Evolutionary conservation across 768 basidiomycete species (phyloP).

Genomic region (Rhizopogon vesiculosus): DNA sequence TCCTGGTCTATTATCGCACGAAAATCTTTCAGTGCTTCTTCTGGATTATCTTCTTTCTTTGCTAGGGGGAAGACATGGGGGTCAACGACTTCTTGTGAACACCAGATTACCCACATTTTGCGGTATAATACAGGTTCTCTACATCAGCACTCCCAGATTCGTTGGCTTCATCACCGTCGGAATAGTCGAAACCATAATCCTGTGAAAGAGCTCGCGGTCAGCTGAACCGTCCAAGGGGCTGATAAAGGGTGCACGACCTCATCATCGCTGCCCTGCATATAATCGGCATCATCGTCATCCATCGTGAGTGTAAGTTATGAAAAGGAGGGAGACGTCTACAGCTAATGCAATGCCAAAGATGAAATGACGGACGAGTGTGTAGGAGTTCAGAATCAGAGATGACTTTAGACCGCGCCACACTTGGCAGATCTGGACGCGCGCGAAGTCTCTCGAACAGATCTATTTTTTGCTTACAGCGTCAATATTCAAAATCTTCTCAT

Average conservation of each 20-base stretch:
- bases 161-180: conserved; percentile 81
- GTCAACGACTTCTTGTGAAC: not conserved
- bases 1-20: conserved; percentile 85
- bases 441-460: not conserved
- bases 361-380: not conserved
- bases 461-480: not conserved
- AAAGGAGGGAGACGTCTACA: not conserved
- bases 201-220: conserved; percentile 22
- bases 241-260: conserved; percentile 46
- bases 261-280: conserved; percentile 86
- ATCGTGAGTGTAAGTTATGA: conserved; percentile 32
- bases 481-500: not conserved
- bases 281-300: conserved; percentile 94
- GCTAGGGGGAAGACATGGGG: conserved; percentile 39
- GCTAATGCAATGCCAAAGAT: not conserved
- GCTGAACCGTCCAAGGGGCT: not conserved
- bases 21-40: conserved; percentile 89
- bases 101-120: conserved; percentile 67
- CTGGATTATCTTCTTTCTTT: conserved; percentile 91
- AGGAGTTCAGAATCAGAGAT: not conserved
- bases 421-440: no score
- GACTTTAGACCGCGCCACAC: not conserved
- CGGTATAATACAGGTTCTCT: conserved; percentile 98
- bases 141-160: conserved; percentile 82
- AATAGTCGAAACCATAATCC: conserved; percentile 97